Evolutionary conservation across 163 green algal genomes (phyloP), one percentile per base, ranked within the genome.

Genomic region (Scenedesmus sp.): DNA sequence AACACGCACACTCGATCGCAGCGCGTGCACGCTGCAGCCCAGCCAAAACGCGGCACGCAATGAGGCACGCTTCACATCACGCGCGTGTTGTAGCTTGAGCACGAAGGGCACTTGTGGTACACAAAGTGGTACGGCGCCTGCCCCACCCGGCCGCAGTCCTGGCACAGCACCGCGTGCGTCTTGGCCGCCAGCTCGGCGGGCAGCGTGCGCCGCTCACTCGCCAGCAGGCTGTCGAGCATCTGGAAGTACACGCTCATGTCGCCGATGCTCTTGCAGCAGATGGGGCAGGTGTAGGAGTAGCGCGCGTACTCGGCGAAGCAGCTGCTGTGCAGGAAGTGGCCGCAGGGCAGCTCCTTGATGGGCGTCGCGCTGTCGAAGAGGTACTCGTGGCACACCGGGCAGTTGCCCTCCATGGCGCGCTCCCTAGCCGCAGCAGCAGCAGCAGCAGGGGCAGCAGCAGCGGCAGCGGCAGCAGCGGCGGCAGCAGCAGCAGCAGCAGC

Each of bases 201-300:
- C 87, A 99, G 94, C 30, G 24, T 85, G 22, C 49, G 12, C 5
- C 90, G 65, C 93, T 98, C 95, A 7, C 94, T 91, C 0, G 95
- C 97, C 43, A 99, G 91, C 89, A 99, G 93, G 16, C 94, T 96
- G 93, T 99, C 98, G 30, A 99, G 94, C 98, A 99, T 99, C 85
- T 96, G 95, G 93, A 99, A 99, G 95, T 99, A 99, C 78, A 99
- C 95, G 35, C 84, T 94, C 98, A 99, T 99, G 94, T 99, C 98
- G 4, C 98, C 98, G 44, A 99, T 94, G 80, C 90, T 96, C 94
- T 99, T 99, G 95, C 92, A 96, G 96, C 98, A 99, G 15, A 99
- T 94, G 53, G 98, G 98, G 95, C 98, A 99, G 43, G 96, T 99
- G 94, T 99, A 98, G 90, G 96, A 96, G 95, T 98, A 97, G 73